Percentiles rank a stretch among this genome's conserved stretches.
phyloP scores from a whole-genome alignment of 2,329 filamentous ascomycete species.

The Emydomyces testavorans region DNA sequence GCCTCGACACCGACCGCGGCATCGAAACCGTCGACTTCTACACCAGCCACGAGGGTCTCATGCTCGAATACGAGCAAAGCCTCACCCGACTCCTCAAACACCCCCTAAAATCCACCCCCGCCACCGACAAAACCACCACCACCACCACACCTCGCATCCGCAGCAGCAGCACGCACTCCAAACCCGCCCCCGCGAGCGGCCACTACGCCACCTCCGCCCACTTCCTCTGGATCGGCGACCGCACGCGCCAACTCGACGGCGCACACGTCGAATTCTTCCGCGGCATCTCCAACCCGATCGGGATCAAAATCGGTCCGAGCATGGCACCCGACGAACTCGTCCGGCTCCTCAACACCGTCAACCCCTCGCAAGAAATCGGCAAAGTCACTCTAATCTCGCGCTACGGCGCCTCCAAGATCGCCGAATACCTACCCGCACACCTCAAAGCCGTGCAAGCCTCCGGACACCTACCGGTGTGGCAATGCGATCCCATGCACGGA shows the following conservation, averaged over 20 bases:
- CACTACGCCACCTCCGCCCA: conserved; percentile 94
- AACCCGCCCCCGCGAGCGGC: conserved; percentile 41
- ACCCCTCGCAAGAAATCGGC: conserved; percentile 68
- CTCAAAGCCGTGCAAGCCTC: conserved; percentile 79
- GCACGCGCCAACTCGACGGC: conserved; percentile 83
- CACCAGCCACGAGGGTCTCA: conserved; percentile 87
- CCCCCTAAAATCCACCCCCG: conserved; percentile 21
- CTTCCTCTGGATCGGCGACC: conserved; percentile 97
- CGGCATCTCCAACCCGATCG: conserved; percentile 88
- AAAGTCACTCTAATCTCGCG: conserved; percentile 95
- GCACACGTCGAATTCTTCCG: conserved; percentile 97
- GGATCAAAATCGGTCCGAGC: conserved; percentile 86
- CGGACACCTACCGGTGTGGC: conserved; percentile 74
- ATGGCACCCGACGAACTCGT: conserved; percentile 68
- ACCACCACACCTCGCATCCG: conserved; percentile 14
- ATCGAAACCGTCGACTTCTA: conserved; percentile 88
- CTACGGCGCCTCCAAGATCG: conserved; percentile 72
- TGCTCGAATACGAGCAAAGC: conserved; percentile 87
- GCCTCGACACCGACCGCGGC: conserved; percentile 71
- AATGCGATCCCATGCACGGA: conserved; percentile 98
- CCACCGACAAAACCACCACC: conserved; percentile 14
- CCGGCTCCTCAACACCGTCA: conserved; percentile 68
- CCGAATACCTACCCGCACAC: conserved; percentile 64
- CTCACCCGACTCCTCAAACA: conserved; percentile 60
- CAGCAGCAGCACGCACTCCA: conserved; percentile 21